Conservation (phyloP, 768 basidiomycete genomes). For the Leccinum incarnatum region DNA sequence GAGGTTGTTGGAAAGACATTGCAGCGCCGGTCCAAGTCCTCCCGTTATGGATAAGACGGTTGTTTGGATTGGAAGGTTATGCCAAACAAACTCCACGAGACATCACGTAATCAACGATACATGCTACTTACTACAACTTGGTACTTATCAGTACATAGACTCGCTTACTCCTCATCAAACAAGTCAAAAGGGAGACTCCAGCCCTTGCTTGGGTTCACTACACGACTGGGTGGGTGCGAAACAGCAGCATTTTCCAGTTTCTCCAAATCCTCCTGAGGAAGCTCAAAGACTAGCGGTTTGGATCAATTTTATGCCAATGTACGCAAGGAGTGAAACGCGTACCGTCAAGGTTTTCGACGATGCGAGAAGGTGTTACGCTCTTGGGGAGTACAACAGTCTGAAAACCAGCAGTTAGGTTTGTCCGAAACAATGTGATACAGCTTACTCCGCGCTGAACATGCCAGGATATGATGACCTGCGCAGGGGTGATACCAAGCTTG, state of each 20-base stretch:
- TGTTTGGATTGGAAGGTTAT: slow-evolving; percentile 31
- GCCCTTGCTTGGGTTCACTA: slow-evolving; percentile 54
- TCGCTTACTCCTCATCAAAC: slow-evolving; percentile 44
- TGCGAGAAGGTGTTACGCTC: slow-evolving; percentile 66
- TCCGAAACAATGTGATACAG: neutral
- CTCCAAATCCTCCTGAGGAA: slow-evolving; percentile 39
- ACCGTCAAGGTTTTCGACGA: slow-evolving; percentile 71
- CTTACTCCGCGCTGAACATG: slow-evolving; percentile 71
- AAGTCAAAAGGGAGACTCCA: slow-evolving; percentile 66
- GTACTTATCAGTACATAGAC: neutral
- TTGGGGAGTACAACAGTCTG: slow-evolving; percentile 75
- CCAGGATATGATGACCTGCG: slow-evolving; percentile 75
- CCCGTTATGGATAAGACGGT: slow-evolving; percentile 21
- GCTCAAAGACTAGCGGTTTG: slow-evolving; percentile 26
- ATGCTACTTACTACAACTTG: neutral
- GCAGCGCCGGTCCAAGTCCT: neutral
- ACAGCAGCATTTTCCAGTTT: slow-evolving; percentile 38
- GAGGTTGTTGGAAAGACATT: slow-evolving; percentile 44
- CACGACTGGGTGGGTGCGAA: slow-evolving; percentile 53
- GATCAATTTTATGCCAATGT: neutral
- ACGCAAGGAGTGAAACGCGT: slow-evolving; percentile 3
- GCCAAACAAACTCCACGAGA: slow-evolving; percentile 20
- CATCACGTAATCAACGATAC: slow-evolving; percentile 8
- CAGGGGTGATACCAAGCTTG: slow-evolving; percentile 67
- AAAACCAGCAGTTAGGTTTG: neutral